phyloP scores from a whole-genome alignment of 345 rosid species.

The Reutealis trisperma region DNA sequence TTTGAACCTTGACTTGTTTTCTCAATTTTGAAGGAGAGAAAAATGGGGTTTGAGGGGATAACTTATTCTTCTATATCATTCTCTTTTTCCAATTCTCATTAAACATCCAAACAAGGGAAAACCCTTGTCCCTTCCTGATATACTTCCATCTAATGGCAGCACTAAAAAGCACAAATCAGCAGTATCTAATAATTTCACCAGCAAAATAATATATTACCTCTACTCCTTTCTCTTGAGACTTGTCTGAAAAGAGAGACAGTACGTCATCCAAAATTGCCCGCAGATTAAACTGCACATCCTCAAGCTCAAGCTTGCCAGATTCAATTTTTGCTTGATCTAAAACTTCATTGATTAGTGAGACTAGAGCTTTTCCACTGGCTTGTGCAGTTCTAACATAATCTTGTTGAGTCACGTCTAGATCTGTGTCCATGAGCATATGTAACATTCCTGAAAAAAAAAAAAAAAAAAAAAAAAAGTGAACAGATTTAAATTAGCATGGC shows the following conservation, averaged over 20 bases:
- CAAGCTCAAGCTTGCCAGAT: conserved; percentile 96
- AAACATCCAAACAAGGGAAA: too few relatives aligned
- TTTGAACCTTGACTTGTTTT: too few relatives aligned
- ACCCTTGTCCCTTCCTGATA: too few relatives aligned
- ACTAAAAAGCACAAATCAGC: too few relatives aligned
- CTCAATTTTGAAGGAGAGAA: too few relatives aligned
- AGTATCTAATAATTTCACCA: background rate
- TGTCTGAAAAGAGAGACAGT: conserved; percentile 87
- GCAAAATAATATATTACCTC: conserved; percentile 55
- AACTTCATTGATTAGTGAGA: conserved; percentile 87
- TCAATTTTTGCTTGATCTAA: conserved; percentile 95
- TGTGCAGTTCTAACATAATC: conserved; percentile 92
- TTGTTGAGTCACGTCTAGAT: conserved; percentile 84
- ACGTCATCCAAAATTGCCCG: conserved; percentile 86
- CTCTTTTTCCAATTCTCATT: too few relatives aligned
- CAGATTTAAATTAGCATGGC: conserved; percentile 9
- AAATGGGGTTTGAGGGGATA: background rate
- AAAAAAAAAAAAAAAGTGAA: conserved; percentile 18
- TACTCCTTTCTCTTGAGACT: conserved; percentile 81
- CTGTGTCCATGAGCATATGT: conserved; percentile 88
- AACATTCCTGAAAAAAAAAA: conserved; percentile 71
- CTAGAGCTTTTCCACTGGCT: conserved; percentile 90
- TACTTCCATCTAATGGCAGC: too few relatives aligned
- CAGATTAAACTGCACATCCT: conserved; percentile 76
- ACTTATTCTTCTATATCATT: too few relatives aligned